phyloP scores from a whole-genome alignment of 148 eudicot genomes.

The Chenopodium album region DNA sequence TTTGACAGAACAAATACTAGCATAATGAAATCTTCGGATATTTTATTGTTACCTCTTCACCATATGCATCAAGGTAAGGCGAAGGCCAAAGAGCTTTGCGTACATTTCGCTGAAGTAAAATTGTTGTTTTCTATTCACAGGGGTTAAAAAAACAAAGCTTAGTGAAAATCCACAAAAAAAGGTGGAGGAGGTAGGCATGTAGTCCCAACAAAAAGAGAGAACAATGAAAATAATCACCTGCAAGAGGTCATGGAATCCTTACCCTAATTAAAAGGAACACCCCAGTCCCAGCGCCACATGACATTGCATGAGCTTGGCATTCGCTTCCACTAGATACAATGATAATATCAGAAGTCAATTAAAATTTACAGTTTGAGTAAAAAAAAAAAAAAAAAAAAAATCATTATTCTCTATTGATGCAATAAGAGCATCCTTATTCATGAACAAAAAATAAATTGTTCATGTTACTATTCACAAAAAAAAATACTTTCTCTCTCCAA shows the following conservation, averaged over 20 bases:
- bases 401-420: neutral
- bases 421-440: too few relatives aligned
- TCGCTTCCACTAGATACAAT: slow-evolving; percentile 51
- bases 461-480: too few relatives aligned
- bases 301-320: slow-evolving; percentile 69
- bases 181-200: neutral
- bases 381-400: neutral
- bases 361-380: neutral
- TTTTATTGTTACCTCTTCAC: slow-evolving; percentile 92
- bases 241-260: slow-evolving; percentile 16
- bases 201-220: neutral
- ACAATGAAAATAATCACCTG: neutral
- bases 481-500: too few relatives aligned
- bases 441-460: too few relatives aligned
- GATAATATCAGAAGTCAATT: slow-evolving; percentile 6
- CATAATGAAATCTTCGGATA: neutral
- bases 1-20: neutral
- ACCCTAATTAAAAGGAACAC: slow-evolving; percentile 83
- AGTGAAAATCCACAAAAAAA: neutral
- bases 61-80: slow-evolving; percentile 90
- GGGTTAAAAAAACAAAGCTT: neutral
- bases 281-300: slow-evolving; percentile 93
- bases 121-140: slow-evolving; percentile 63
- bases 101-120: slow-evolving; percentile 83
- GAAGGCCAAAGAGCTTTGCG: slow-evolving; percentile 96